Base-by-base conservation (phyloP, 129 eudicot species). In the Logfia minima region DNA sequence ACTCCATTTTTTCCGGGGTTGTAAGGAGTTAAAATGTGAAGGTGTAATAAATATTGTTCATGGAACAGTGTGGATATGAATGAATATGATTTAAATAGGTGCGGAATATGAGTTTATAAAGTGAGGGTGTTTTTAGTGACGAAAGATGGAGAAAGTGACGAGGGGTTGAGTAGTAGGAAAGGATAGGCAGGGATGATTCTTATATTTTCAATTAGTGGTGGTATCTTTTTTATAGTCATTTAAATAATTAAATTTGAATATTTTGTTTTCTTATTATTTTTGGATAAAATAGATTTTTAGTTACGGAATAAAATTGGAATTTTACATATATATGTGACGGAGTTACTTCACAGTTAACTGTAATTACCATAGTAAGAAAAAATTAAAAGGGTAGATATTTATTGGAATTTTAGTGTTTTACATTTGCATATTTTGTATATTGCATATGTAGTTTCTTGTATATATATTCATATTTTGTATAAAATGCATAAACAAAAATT, bases 181-280 rank as follows among this genome's bases (percentile, higher is more conserved):
- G 52, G 70, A 74, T 41, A 39, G 84, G 70, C 32, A 28, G 76
- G 84, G 84, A 80, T 80, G 80, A 80, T 80, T 80, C 83, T 74
- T 74, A 80, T 75, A 67, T 66, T 48, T 48, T 58, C 65, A 74
- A 67, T 39, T 1, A 80, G 21, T 67, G 13, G 43, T 80, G 68
- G 65, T 74, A 56, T 80, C 79, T 28, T 56, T 6, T 28, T 52
- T 51, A 37, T 29, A 9, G 14, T n/a, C 19, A 18, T 19, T 41
- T 41, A 1, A 16, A 22, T 66, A 51, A 23, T 18, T 10, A 10
- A 10, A 43, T 41, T 41, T 37, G 48, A 8, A 13, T 2, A 41
- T 41, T 41, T 41, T 41, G 3, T 8, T 41, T 41, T 9, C 14
- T 41, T 8, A 8, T 41, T 41, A 0, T 45, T 13, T 45, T 45